Percentiles rank a stretch among this genome's conserved stretches.
Conservation (phyloP, 345 rosid species). For the Rhizophora mangle region DNA sequence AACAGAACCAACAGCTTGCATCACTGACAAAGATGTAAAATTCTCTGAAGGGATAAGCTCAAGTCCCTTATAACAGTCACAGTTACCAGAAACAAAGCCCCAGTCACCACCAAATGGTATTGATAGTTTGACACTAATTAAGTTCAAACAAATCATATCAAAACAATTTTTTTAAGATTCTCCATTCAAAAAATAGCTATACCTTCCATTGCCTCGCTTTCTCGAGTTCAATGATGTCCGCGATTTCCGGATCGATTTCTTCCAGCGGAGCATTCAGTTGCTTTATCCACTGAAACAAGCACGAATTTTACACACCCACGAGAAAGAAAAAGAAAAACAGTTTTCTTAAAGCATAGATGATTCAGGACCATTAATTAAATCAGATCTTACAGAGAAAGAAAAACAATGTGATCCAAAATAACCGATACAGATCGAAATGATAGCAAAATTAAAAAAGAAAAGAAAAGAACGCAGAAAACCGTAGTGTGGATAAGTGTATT, state of each 20-base stretch:
- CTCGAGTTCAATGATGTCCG: constrained; percentile 87
- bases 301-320: neutral
- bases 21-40: constrained; percentile 85
- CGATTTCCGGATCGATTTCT: constrained; percentile 83
- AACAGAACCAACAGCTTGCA: constrained; percentile 97
- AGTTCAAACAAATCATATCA: neutral
- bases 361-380: neutral
- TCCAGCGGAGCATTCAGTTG: constrained; percentile 80
- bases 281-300: constrained; percentile 62
- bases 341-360: neutral
- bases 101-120: neutral
- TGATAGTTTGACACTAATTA: no score
- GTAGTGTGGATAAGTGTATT: neutral
- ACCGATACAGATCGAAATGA: no score
- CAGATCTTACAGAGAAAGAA: neutral
- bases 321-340: neutral
- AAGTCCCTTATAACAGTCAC: constrained; percentile 52
- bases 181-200: neutral
- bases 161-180: neutral
- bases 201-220: constrained; percentile 99
- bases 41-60: constrained; percentile 97
- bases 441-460: neutral
- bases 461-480: neutral
- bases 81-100: constrained; percentile 2
- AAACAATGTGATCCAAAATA: no score